phyloP scores from a whole-genome alignment of 176 grass and related monocot species.

The Oryza punctata region DNA sequence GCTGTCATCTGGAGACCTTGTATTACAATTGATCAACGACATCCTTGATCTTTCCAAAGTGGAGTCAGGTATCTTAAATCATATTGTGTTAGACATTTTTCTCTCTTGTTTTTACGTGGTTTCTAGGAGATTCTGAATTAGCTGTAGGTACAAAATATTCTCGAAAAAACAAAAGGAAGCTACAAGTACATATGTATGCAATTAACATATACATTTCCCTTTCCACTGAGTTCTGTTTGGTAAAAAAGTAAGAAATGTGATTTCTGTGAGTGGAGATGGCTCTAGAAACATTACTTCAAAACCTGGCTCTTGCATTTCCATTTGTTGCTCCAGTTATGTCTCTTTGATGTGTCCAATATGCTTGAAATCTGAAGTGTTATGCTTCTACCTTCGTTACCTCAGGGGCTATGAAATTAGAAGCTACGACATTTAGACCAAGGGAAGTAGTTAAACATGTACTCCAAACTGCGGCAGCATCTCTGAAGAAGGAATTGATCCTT shows the following conservation, averaged over 20 bases:
- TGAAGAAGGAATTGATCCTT: conserved; percentile 91
- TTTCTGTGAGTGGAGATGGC: neutral
- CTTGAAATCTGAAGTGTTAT: conserved; percentile 41
- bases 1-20: conserved; percentile 94
- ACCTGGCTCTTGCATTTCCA: neutral
- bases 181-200: conserved; percentile 7
- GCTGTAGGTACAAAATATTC: neutral
- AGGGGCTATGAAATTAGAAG: conserved; percentile 97
- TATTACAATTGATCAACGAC: conserved; percentile 94
- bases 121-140: conserved; percentile 9
- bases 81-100: conserved; percentile 20
- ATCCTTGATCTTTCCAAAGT: conserved; percentile 99
- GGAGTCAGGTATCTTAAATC: conserved; percentile 73
- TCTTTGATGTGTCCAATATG: conserved; percentile 2
- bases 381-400: conserved; percentile 29
- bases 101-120: conserved; percentile 21
- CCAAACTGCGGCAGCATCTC: conserved; percentile 94
- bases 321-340: conserved; percentile 28
- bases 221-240: conserved; percentile 2
- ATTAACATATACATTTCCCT: neutral
- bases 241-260: conserved; percentile 15
- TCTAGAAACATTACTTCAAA: conserved; percentile 28
- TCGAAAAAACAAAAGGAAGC: neutral
- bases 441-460: conserved; percentile 97
- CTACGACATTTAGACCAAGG: conserved; percentile 89